Percentiles rank a stretch among this genome's conserved stretches.
Evolutionary conservation across 495 filamentous ascomycete genomes (phyloP).

Genomic region (Penicillium egyptiacum): DNA sequence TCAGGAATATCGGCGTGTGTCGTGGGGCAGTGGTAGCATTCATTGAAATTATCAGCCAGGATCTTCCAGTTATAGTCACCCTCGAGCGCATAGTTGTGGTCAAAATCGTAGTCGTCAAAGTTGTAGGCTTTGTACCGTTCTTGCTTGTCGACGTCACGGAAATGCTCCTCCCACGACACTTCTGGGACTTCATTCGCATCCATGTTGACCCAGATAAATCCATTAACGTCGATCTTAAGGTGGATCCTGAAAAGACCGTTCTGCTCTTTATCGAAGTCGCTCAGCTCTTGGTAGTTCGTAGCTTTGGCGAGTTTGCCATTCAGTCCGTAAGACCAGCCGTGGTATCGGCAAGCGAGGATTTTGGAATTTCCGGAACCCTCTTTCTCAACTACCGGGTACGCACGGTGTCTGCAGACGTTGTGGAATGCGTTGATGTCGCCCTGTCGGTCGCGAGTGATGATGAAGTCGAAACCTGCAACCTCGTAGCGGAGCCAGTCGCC

Average conservation of each 20-base stretch:
- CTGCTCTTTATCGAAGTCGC: constrained; percentile 51
- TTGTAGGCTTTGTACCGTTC: constrained; percentile 53
- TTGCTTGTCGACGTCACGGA: constrained; percentile 44
- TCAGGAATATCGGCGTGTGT: constrained; percentile 50
- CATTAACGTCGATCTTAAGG: constrained; percentile 50
- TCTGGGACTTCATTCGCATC: constrained; percentile 44
- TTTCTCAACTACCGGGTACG: constrained; percentile 53
- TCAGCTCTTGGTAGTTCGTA: constrained; percentile 49
- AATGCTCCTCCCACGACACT: constrained; percentile 48
- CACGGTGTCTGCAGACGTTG: constrained; percentile 56
- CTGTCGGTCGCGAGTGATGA: constrained; percentile 46
- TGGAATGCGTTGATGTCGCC: constrained; percentile 53
- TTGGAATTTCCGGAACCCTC: constrained; percentile 44
- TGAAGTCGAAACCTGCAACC: constrained; percentile 49
- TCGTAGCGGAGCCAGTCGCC: constrained; percentile 52
- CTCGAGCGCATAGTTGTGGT: constrained; percentile 55
- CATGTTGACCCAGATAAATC: constrained; percentile 54
- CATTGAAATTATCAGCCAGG: constrained; percentile 63
- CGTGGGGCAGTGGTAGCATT: constrained; percentile 63
- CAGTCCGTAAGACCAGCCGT: constrained; percentile 46
- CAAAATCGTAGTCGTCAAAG: constrained; percentile 56
- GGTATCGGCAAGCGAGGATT: constrained; percentile 57
- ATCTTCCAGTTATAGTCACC: constrained; percentile 56
- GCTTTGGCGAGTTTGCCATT: constrained; percentile 60
- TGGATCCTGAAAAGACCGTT: constrained; percentile 48